Conservation (phyloP, 371 early-diverging fungal species). For the Blyttiomyces sp. region DNA sequence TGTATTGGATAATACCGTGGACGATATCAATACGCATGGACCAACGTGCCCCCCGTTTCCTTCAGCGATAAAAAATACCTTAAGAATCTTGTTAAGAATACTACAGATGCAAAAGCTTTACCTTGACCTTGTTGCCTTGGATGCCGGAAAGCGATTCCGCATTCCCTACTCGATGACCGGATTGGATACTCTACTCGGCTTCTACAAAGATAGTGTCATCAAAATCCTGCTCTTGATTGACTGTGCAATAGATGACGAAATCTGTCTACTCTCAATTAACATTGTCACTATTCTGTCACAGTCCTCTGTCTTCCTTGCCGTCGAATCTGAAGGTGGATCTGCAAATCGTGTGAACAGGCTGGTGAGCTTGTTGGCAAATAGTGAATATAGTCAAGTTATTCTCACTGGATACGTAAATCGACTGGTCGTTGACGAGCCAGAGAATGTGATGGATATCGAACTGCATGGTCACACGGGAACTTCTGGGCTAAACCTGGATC, state of each 20-base stretch:
- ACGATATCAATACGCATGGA: constrained; percentile 45
- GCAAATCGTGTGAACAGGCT: constrained; percentile 61
- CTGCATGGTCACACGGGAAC: neutral
- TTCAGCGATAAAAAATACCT: constrained; percentile 41
- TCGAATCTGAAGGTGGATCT: constrained; percentile 7
- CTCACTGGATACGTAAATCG: constrained; percentile 75
- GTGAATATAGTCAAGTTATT: constrained; percentile 62
- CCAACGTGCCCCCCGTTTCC: constrained; percentile 17
- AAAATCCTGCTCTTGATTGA: constrained; percentile 68
- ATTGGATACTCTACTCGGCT: constrained; percentile 75
- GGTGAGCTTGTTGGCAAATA: constrained; percentile 62
- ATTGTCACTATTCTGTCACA: constrained; percentile 68
- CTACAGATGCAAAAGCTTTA: constrained; percentile 66
- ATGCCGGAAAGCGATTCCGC: neutral
- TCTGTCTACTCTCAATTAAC: constrained; percentile 71
- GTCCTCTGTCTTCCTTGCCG: constrained; percentile 44
- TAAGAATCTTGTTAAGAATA: constrained; percentile 63
- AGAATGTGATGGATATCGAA: constrained; percentile 19
- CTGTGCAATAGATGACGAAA: constrained; percentile 49
- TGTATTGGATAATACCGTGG: constrained; percentile 60
- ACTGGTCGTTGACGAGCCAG: constrained; percentile 60
- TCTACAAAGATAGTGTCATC: constrained; percentile 61
- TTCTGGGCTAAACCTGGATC: constrained; percentile 15
- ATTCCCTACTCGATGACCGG: constrained; percentile 52
- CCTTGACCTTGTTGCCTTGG: constrained; percentile 58